Percentiles rank a stretch among this genome's conserved stretches.
These are phyloP conservation scores for Coemansia sp. DNA, from an alignment of 192 early-diverging fungal genomes.

Conservation along the genomic window DNA sequence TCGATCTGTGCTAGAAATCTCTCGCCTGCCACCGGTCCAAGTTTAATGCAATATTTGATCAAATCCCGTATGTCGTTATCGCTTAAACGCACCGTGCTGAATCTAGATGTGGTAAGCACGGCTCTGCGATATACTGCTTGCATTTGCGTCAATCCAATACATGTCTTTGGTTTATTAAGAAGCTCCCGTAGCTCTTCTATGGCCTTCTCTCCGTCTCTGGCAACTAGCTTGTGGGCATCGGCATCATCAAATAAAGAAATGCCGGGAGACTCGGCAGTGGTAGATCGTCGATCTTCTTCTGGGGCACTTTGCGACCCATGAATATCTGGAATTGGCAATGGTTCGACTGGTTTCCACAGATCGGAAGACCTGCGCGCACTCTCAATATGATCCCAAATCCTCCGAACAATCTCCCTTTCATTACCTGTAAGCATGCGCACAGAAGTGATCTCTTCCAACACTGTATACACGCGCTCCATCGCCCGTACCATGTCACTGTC, in stretches of 20 bases:
- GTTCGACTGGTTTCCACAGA: constrained; percentile 7
- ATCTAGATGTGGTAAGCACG: neutral
- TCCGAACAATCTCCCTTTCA: constrained; percentile 20
- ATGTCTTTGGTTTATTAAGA: constrained; percentile 9
- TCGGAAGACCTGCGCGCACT: neutral
- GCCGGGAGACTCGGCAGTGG: neutral
- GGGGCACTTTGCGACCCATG: neutral
- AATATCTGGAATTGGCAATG: neutral
- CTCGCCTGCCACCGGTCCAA: constrained; percentile 23
- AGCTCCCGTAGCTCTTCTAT: constrained; percentile 11
- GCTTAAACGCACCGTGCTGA: neutral
- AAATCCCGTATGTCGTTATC: constrained; percentile 3
- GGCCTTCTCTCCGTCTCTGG: neutral
- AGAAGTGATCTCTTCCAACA: constrained; percentile 10
- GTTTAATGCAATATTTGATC: constrained; percentile 15
- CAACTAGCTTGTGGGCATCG: neutral
- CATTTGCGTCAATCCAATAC: constrained; percentile 13
- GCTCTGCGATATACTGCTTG: constrained; percentile 22
- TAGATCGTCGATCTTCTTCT: neutral
- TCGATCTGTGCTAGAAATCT: constrained; percentile 37
- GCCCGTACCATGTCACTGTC: constrained; percentile 24
- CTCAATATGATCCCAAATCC: constrained; percentile 22
- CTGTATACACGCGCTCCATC: constrained; percentile 20
- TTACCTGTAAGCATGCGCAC: constrained; percentile 14
- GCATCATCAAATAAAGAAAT: neutral